Conservation (phyloP, 306 rosid species). For the Neltuma alba region DNA sequence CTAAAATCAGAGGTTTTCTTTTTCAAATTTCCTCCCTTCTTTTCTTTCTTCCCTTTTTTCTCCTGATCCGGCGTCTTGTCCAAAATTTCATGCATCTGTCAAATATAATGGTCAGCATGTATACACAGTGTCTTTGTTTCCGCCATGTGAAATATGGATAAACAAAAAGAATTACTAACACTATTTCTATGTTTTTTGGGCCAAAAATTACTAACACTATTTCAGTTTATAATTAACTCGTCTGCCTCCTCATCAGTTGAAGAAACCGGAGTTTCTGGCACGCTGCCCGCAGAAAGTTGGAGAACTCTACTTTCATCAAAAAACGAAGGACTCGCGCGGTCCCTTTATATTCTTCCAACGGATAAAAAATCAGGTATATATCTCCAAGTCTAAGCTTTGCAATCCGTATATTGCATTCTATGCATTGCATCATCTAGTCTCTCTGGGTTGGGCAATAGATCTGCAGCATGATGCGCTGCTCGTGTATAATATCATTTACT, state of each 20-base stretch:
- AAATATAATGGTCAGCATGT: neutral
- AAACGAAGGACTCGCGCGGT: neutral
- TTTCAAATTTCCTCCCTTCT: neutral
- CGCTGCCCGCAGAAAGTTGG: neutral
- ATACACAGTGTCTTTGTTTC: neutral
- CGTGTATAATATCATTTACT: neutral
- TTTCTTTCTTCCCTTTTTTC: too few species aligned
- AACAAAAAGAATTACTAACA: neutral
- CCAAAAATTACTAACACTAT: neutral
- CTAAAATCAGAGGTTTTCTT: neutral
- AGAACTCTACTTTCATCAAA: neutral
- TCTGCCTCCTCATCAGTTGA: neutral
- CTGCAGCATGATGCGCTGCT: neutral
- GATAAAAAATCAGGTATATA: neutral
- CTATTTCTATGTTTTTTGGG: too few species aligned
- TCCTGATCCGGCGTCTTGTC: neutral
- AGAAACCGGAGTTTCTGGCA: neutral
- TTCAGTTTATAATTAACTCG: neutral
- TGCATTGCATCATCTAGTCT: neutral
- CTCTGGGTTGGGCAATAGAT: neutral
- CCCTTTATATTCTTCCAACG: conserved; percentile 5
- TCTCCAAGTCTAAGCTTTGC: neutral
- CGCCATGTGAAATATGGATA: neutral
- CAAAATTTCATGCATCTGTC: neutral
- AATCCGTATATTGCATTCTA: neutral